Percentiles rank a stretch among this genome's conserved stretches.
Evolutionary conservation across 164 flowering plant species (phyloP).

Genomic region (Vitis rotundifolia): DNA sequence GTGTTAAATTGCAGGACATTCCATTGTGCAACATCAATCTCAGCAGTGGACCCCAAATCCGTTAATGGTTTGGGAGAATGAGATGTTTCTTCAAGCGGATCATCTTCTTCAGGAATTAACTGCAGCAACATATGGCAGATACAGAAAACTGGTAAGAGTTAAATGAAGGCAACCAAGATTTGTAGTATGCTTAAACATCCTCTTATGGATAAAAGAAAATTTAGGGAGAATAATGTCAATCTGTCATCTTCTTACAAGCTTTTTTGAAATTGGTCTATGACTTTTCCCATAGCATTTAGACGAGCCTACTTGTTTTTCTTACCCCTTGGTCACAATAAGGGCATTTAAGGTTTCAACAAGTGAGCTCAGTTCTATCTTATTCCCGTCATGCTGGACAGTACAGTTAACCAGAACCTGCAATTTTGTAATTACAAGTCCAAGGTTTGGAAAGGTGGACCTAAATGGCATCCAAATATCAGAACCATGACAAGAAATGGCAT

Average conservation of each 20-base stretch:
- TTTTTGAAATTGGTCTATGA: no score
- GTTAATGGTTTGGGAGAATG: slow-evolving; percentile 33
- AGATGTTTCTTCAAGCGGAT: slow-evolving; percentile 36
- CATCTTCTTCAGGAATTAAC: slow-evolving; percentile 79
- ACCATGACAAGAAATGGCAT: not conserved
- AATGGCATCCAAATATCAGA: not conserved
- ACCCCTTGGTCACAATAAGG: not conserved
- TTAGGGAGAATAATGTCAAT: no score
- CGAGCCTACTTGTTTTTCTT: not conserved
- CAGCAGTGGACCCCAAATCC: slow-evolving; percentile 44
- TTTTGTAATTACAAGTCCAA: not conserved
- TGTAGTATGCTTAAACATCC: no score
- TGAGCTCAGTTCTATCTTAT: not conserved
- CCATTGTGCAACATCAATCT: slow-evolving; percentile 90
- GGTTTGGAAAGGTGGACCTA: not conserved
- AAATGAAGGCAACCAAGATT: not conserved
- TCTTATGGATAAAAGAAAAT: no score
- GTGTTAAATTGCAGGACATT: slow-evolving; percentile 96
- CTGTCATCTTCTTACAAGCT: no score
- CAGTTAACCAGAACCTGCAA: not conserved
- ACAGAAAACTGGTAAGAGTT: not conserved
- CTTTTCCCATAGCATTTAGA: no score
- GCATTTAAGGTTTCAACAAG: not conserved
- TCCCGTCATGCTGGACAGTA: not conserved
- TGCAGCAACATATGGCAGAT: slow-evolving; percentile 28